Evolutionary conservation across 768 basidiomycete species (phyloP), one percentile per base, ranked within the genome.

Genomic region (Amanita subjunquillea): DNA sequence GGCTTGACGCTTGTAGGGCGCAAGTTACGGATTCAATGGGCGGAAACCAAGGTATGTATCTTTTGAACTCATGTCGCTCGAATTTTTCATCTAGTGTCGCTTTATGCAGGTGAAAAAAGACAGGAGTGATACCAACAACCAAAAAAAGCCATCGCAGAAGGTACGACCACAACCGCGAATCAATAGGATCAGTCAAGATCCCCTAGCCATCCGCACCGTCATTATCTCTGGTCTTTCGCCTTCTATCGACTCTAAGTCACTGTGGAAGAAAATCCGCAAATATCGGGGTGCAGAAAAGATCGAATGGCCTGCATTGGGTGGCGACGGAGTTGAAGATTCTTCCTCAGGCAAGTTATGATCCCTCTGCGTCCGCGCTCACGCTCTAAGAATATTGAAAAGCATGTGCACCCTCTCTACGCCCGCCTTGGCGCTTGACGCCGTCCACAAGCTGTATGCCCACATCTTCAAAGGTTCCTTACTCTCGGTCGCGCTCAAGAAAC

Each of bases 261-360:
- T 91, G 0, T 91, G 88, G 88, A 92, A 94, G 67, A 92, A 92
- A 62, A 71, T 91, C 43, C 80, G 87, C 52, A 94, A 94, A 69
- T 76, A 80, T 40, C 64, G 74, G 0, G 87, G 86, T n/a, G 83
- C 85, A 6, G 84, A 87, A 59, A 84, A 79, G 43, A 77, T 89
- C 22, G 81, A 81, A 53, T 89, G 82, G 77, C 87, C 87, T 0
- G 62, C 75, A 2, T 74, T 78, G 55, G 63, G 63, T 27, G 77
- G 75, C 1, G 64, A 61, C 20, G 81, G 78, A 22, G 63, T 58
- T 13, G 69, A 72, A 32, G 69, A 83, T 64, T 62, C 68, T 6
- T 69, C 62, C n/a, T 73, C 72, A 42, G 83, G 84, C 80, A 47
- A 53, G 72, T n/a, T 2, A 12, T 15, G 3, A 13, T 6, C 0